Percentiles rank a stretch among this genome's conserved stretches.
Evolutionary conservation across 305 asterid genomes (phyloP).

Genomic region (Coffea humblotiana): DNA sequence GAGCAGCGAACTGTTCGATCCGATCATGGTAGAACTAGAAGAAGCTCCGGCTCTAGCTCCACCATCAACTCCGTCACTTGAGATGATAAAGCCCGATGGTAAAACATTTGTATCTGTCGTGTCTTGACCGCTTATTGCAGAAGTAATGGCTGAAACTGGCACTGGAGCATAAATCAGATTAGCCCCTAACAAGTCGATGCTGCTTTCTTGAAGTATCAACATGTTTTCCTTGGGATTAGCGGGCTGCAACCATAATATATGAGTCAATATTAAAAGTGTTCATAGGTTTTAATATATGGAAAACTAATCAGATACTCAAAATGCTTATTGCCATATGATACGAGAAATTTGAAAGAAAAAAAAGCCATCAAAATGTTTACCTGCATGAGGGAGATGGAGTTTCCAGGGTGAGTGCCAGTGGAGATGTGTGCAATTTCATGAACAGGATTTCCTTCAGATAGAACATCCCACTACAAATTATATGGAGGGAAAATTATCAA

Average conservation of each 20-base stretch:
- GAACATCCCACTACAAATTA: conserved; percentile 61
- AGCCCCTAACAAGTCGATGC: conserved; percentile 50
- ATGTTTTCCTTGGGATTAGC: conserved; percentile 39
- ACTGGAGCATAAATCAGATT: conserved; percentile 50
- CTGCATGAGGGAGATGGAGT: conserved; percentile 56
- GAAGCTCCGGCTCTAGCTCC: conserved; percentile 28
- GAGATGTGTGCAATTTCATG: conserved; percentile 45
- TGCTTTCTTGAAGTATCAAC: conserved; percentile 65
- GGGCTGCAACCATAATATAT: conserved; percentile 34
- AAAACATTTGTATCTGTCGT: conserved; percentile 36
- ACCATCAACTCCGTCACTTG: conserved; percentile 39
- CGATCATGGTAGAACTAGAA: conserved; percentile 14
- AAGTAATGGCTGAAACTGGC: conserved; percentile 28
- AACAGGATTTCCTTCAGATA: conserved; percentile 40
- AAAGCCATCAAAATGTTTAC: conserved; percentile 25
- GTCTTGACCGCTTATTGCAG: conserved; percentile 48
- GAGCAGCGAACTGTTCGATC: conserved; percentile 49
- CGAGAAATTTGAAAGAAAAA: no score
- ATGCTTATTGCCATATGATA: neutral
- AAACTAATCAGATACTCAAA: no score
- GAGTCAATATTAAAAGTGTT: no score
- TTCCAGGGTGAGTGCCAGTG: conserved; percentile 51
- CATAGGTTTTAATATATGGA: no score
- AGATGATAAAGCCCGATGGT: conserved; percentile 68
- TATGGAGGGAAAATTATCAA: neutral